Evolutionary conservation across 441 rosid species (phyloP).

Genomic region (Gossypium aridum): DNA sequence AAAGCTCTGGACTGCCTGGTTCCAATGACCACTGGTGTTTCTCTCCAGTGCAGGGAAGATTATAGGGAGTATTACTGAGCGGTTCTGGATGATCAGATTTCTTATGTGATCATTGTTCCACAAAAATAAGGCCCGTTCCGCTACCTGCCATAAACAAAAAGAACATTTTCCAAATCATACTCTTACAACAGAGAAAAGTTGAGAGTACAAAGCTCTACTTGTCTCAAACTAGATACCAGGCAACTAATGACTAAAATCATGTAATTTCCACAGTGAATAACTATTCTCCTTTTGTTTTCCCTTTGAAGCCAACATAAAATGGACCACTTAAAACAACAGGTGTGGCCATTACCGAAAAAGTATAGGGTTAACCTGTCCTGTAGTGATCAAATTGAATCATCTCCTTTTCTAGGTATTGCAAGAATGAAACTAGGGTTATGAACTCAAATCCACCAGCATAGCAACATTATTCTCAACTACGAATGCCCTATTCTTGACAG

Average conservation of each 20-base stretch:
- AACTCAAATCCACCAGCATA: not conserved
- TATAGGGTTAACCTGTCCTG: not conserved
- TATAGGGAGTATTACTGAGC: constrained; percentile 60
- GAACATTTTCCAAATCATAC: not conserved
- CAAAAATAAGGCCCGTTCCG: constrained; percentile 84
- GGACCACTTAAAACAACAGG: not conserved
- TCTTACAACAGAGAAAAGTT: not conserved
- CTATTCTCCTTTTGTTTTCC: not conserved
- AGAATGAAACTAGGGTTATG: not conserved
- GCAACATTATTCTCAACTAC: not conserved
- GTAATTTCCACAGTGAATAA: not conserved
- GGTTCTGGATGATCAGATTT: constrained; percentile 60
- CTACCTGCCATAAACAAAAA: constrained; percentile 46
- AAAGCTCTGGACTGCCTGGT: constrained; percentile 85
- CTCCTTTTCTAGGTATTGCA: not conserved
- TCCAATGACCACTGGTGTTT: constrained; percentile 73
- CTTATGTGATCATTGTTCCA: constrained; percentile 93
- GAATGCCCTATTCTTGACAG: not conserved
- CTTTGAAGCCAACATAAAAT: not conserved
- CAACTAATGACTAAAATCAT: not conserved
- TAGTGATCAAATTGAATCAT: not conserved
- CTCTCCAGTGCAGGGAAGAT: constrained; percentile 80
- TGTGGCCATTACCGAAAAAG: not conserved
- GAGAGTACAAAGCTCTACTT: not conserved
- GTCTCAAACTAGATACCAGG: not conserved